Conservation (phyloP, 257 asterid genomes). For the Oldenlandia corymbosa region DNA sequence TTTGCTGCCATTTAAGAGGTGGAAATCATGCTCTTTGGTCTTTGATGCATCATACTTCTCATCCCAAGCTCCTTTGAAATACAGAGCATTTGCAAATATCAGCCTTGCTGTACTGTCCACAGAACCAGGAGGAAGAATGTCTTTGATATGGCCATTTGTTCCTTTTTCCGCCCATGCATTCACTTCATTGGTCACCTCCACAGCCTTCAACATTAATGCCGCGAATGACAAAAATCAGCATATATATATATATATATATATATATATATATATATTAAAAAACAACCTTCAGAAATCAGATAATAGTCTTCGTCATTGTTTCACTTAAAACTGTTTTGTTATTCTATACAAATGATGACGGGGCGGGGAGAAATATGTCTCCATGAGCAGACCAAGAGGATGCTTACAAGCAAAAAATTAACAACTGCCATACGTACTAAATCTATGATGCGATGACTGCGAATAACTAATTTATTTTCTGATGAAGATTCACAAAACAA, state of each 20-base stretch:
- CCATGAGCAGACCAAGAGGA: background rate
- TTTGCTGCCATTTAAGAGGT: constrained; percentile 28
- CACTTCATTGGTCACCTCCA: constrained; percentile 27
- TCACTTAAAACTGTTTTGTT: too few relatives aligned
- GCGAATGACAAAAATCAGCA: background rate
- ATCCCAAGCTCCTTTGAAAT: constrained; percentile 36
- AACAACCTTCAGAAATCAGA: too few relatives aligned
- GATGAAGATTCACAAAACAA: background rate
- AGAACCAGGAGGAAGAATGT: constrained; percentile 30
- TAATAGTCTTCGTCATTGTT: too few relatives aligned
- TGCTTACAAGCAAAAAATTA: background rate
- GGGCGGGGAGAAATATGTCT: too few relatives aligned
- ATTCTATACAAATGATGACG: too few relatives aligned
- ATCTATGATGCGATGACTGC: background rate
- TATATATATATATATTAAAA: too few relatives aligned
- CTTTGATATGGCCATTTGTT: constrained; percentile 34
- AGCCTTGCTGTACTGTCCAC: constrained; percentile 23
- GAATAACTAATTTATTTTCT: background rate
- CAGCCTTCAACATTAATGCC: constrained; percentile 28
- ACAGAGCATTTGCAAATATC: constrained; percentile 35
- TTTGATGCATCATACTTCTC: constrained; percentile 26
- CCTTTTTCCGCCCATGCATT: constrained; percentile 34
- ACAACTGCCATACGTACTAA: background rate
- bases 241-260: background rate
- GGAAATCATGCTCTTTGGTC: constrained; percentile 25